Conservation (phyloP, 2,329 filamentous ascomycete genomes). For the Cladosporium sp. region DNA sequence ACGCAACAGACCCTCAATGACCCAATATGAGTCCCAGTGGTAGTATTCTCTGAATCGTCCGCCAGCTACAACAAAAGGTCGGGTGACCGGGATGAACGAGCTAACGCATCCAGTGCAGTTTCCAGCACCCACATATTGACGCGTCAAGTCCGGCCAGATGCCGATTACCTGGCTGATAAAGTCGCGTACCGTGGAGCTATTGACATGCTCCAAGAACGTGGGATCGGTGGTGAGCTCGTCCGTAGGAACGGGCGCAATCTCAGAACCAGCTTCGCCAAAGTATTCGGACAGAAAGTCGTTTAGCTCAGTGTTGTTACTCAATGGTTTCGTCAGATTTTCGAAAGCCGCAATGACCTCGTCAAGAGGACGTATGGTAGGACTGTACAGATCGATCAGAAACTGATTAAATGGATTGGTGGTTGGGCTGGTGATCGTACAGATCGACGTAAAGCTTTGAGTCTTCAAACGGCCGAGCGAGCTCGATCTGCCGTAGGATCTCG, state of each 20-base stretch:
- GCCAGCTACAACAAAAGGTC: slow-evolving; percentile 63
- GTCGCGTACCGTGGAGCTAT: slow-evolving; percentile 53
- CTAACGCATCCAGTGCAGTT: slow-evolving; percentile 56
- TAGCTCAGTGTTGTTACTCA: slow-evolving; percentile 58
- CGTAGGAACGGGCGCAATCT: slow-evolving; percentile 50
- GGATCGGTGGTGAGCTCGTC: slow-evolving; percentile 51
- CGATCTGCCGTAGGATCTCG: slow-evolving; percentile 55
- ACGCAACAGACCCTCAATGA: slow-evolving; percentile 58
- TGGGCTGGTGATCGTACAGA: slow-evolving; percentile 17
- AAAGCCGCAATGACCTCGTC: slow-evolving; percentile 58
- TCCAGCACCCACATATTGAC: slow-evolving; percentile 48
- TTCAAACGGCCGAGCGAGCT: slow-evolving; percentile 57
- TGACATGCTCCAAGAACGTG: slow-evolving; percentile 51
- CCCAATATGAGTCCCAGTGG: slow-evolving; percentile 67
- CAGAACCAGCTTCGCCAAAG: slow-evolving; percentile 58
- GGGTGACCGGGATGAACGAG: slow-evolving; percentile 61
- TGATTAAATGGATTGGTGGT: slow-evolving; percentile 4
- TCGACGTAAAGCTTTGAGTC: slow-evolving; percentile 69
- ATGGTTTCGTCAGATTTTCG: slow-evolving; percentile 51
- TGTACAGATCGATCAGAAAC: slow-evolving; percentile 23
- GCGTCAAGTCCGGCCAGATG: slow-evolving; percentile 64
- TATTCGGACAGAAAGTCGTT: slow-evolving; percentile 56
- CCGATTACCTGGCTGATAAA: slow-evolving; percentile 59
- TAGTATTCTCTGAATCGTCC: slow-evolving; percentile 66
- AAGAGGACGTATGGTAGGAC: slow-evolving; percentile 56